phyloP scores from a whole-genome alignment of 805 yeast genomes.

The Blastobotrys chiropterorum region DNA sequence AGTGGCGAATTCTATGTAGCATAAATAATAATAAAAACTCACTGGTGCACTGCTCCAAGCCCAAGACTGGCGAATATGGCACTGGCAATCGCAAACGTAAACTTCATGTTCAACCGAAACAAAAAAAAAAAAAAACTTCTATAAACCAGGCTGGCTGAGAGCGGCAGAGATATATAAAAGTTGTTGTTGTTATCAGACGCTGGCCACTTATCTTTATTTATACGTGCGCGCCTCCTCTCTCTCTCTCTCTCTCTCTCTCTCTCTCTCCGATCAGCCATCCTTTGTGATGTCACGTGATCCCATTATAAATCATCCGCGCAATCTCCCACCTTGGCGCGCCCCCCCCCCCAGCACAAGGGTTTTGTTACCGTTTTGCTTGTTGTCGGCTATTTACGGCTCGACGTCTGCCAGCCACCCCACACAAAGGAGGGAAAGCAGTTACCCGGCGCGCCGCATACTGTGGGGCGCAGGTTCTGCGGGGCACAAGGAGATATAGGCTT shows the following conservation, averaged over 20 bases:
- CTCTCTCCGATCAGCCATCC: no score
- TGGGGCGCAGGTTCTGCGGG: no score
- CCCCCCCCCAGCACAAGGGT: no score
- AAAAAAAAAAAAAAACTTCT: neutral
- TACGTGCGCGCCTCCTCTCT: neutral
- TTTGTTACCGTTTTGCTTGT: no score
- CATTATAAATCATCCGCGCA: no score
- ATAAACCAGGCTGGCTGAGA: neutral
- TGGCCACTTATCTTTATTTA: neutral
- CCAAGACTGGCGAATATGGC: conserved; percentile 16
- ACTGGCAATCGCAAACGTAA: conserved; percentile 16
- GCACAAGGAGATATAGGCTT: no score
- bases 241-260: neutral
- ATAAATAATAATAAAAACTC: conserved; percentile 11
- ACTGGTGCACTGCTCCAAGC: conserved; percentile 30
- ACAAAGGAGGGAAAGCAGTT: neutral
- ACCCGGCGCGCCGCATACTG: neutral
- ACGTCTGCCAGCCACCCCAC: neutral
- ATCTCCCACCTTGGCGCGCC: neutral
- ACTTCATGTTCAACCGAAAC: conserved; percentile 16
- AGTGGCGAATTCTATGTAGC: conserved; percentile 30
- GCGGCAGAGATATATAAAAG: neutral
- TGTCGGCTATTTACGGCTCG: neutral
- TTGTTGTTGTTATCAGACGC: neutral
- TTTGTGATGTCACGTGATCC: neutral